Percentiles rank a stretch among this genome's conserved stretches.
Evolutionary conservation across 1,139 yeast genomes (phyloP).

Genomic region (Arxiozyma slooffiae): DNA sequence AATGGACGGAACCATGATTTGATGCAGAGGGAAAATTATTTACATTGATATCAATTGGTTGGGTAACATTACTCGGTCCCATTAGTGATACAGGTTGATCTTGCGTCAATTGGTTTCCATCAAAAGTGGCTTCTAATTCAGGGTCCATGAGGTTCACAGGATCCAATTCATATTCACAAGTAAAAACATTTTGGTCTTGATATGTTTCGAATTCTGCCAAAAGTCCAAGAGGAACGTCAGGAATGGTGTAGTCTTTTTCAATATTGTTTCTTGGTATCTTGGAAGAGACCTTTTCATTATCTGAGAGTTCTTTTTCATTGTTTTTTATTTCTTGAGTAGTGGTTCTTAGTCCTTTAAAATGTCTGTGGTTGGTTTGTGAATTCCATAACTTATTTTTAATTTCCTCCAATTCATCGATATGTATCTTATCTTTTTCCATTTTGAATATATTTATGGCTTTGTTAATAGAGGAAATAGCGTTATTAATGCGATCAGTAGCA

Average conservation of each 20-base stretch:
- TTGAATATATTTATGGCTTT: constrained; percentile 16
- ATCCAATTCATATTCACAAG: constrained; percentile 4
- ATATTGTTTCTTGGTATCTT: neutral
- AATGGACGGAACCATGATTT: neutral
- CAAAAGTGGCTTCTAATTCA: neutral
- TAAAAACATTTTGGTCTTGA: constrained; percentile 13
- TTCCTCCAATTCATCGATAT: constrained; percentile 11
- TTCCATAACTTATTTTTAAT: constrained; percentile 1
- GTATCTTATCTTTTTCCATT: constrained; percentile 12
- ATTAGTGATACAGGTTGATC: neutral
- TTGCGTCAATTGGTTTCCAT: neutral
- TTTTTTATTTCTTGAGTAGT: neutral
- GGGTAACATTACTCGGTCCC: neutral
- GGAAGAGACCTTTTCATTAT: neutral
- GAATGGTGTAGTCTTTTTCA: constrained; percentile 9
- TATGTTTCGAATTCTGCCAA: constrained; percentile 15
- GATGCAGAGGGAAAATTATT: neutral
- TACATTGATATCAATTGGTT: neutral
- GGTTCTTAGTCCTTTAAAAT: neutral
- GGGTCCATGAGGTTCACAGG: neutral
- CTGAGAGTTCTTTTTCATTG: neutral
- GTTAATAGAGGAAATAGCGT: constrained; percentile 17
- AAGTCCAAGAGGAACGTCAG: constrained; percentile 18
- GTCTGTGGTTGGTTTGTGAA: constrained; percentile 1
- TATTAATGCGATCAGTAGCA: constrained; percentile 14